Conservation (phyloP, 495 filamentous ascomycete species). For the Staphylotrichum longicolle region DNA sequence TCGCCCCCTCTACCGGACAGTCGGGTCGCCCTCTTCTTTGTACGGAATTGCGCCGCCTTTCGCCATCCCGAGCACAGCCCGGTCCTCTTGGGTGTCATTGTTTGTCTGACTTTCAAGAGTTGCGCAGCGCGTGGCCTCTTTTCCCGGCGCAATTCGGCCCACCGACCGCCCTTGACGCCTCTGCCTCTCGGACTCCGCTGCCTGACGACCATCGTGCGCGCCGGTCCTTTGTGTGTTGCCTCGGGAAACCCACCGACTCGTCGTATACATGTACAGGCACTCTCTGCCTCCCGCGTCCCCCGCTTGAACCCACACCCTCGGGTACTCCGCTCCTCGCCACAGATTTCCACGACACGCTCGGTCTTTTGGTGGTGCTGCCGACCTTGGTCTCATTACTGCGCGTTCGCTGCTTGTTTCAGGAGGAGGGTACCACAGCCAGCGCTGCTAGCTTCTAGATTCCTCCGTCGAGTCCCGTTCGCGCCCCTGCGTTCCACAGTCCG, state of each 20-base stretch:
- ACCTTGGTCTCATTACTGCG: conserved; percentile 13
- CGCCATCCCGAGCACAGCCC: conserved; percentile 13
- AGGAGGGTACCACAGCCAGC: conserved; percentile 3
- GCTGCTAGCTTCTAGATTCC: conserved; percentile 4
- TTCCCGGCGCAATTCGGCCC: conserved; percentile 8
- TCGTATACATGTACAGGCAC: background rate
- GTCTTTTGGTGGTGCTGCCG: background rate
- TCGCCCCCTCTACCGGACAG: conserved; percentile 10
- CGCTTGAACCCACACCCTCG: background rate
- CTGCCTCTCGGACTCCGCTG: background rate
- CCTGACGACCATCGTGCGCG: background rate
- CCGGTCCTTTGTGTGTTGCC: conserved; percentile 6
- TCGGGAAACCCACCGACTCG: background rate
- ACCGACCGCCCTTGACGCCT: background rate
- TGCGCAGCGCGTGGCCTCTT: background rate
- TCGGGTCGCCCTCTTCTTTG: conserved; percentile 11
- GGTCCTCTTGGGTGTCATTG: background rate
- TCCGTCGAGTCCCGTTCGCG: conserved; percentile 17
- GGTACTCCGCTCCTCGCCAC: background rate
- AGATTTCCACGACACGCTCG: background rate
- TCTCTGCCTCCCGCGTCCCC: background rate
- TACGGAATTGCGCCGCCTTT: background rate
- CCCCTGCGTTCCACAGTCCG: conserved; percentile 25
- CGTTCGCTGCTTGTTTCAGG: conserved; percentile 6
- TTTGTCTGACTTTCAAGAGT: conserved; percentile 12